Base-by-base conservation (phyloP, 2,329 filamentous ascomycete genomes). In the Passalora sequoiae region DNA sequence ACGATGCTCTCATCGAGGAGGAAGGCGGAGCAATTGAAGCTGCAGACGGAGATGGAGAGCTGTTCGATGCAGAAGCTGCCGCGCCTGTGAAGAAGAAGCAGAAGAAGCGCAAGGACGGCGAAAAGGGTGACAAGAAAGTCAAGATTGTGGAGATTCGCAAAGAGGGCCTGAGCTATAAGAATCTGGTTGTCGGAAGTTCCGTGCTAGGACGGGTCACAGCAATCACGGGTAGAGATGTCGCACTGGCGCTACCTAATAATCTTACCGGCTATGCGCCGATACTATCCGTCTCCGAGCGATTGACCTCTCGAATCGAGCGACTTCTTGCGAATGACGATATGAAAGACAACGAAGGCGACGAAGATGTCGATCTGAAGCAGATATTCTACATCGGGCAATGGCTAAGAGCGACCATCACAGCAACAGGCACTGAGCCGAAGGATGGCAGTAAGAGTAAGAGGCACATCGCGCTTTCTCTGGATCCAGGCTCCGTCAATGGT, bases 1-100 rank as follows among this genome's bases (percentile, higher is more conserved):
- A 84, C 57, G 92, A 98, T 72, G 92, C 89, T 29, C 72, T 94
- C 28, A 92, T 91, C 62, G 92, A 97, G 67, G 83, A 94, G 57
- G 77, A 83, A 55, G 78, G 67, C 8, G 68, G 68, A n/a, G 79
- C 76, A 64, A 49, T 84, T 73, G 68, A 62, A 62, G 51, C 77
- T 70, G 52, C 65, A 60, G 57, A 79, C 68, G 66, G 75, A 66
- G 62, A 72, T 59, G 60, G 74, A 63, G 58, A 59, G 9, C 65
- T 69, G 19, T 67, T 71, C 42, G 64, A 69, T 41, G 66, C 65
- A 51, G 60, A 70, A 61, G 46, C 49, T 8, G 47, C 45, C 8
- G 54, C 48, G 22, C 47, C 49, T 52, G 60, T 59, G 40, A 51
- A 71, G 54, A 76, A 76, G 57, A 77, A 75, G 56, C 64, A 73